Evolutionary conservation across 192 early-diverging fungal species (phyloP), one percentile per base, ranked within the genome.

Genomic region (Backusella luteola): DNA sequence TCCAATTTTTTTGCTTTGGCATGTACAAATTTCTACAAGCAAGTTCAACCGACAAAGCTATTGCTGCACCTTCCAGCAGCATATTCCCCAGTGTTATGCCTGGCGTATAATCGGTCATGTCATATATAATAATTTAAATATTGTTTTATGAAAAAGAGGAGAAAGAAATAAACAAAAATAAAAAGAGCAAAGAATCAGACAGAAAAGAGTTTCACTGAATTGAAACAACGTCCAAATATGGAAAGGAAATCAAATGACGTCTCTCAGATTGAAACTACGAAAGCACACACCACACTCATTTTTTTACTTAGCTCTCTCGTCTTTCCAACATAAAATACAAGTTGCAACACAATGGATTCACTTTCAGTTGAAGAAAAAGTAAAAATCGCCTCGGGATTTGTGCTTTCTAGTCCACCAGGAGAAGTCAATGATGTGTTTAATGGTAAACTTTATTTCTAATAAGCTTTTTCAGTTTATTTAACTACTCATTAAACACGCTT

Each of bases 361-460:
- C 34, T 82, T 21, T 63, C 70, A 34, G 67, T 76, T 15, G 88
- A 92, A 73, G 89, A 92, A 71, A 92, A 89, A 79, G 86, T 95
- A 63, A 88, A 91, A 78, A 94, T 93, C 79, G 93, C 92, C 29
- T 87, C 90, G 32, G 79, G 85, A 32, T 93, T 98, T 74, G 85
- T 98, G 15, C 84, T 94, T 63, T 88, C 93, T 56, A 93, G 93
- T 71, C 98, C 98, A n/a, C 98, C 98, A 9, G 98, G 98, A 52
- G 96, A 99, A 88, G 89, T 98, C 8, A 94, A 94, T 85, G 95
- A 98, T 84, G 97, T 99, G 34, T 96, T 95, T 77, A 97, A 97
- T 76, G 96, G 96, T 97, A 89, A 72, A 79, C 38, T 12, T 39
- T 39, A 39, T 39, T 39, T 39, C 38, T 39, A 39, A 39, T 12